Evolutionary conservation across 345 rosid genomes (phyloP).

Genomic region (Luvunga scandens): DNA sequence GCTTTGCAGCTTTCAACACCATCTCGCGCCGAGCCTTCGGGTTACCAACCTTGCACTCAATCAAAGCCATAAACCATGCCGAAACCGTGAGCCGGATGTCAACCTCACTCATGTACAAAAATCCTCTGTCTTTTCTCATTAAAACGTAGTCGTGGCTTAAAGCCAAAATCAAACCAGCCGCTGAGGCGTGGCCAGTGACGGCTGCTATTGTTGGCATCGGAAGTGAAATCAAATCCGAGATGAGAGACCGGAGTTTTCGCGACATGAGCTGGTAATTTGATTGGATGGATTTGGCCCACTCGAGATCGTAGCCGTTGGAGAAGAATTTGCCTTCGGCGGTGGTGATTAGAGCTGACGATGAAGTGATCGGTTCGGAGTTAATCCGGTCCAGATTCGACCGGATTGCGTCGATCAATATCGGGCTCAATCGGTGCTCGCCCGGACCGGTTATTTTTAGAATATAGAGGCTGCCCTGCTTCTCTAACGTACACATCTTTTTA

Average conservation of each 20-base stretch:
- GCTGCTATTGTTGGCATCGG: slow-evolving; percentile 74
- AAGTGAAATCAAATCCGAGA: slow-evolving; percentile 51
- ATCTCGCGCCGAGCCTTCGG: slow-evolving; percentile 42
- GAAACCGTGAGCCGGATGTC: slow-evolving; percentile 51
- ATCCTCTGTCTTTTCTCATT: slow-evolving; percentile 68
- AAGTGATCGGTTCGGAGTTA: slow-evolving; percentile 36
- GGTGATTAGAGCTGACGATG: slow-evolving; percentile 57
- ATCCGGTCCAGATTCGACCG: slow-evolving; percentile 41
- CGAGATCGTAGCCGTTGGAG: slow-evolving; percentile 83
- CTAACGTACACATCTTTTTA: slow-evolving; percentile 42
- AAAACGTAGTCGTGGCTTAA: slow-evolving; percentile 59
- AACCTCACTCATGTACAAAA: slow-evolving; percentile 71
- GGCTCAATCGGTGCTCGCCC: slow-evolving; percentile 64
- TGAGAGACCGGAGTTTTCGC: slow-evolving; percentile 32
- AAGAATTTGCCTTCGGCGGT: slow-evolving; percentile 72
- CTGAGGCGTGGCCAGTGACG: slow-evolving; percentile 73
- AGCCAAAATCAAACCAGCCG: slow-evolving; percentile 59
- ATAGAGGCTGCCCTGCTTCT: slow-evolving; percentile 53
- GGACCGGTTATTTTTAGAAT: slow-evolving; percentile 49
- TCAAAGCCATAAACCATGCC: slow-evolving; percentile 36
- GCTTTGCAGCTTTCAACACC: slow-evolving; percentile 46
- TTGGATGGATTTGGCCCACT: slow-evolving; percentile 36
- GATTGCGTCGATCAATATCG: slow-evolving; percentile 38
- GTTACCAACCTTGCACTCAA: slow-evolving; percentile 38
- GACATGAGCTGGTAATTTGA: slow-evolving; percentile 40